These are phyloP conservation scores for Solanum peruvianum DNA, from an alignment of 257 asterid genomes.

Conservation along the genomic window DNA sequence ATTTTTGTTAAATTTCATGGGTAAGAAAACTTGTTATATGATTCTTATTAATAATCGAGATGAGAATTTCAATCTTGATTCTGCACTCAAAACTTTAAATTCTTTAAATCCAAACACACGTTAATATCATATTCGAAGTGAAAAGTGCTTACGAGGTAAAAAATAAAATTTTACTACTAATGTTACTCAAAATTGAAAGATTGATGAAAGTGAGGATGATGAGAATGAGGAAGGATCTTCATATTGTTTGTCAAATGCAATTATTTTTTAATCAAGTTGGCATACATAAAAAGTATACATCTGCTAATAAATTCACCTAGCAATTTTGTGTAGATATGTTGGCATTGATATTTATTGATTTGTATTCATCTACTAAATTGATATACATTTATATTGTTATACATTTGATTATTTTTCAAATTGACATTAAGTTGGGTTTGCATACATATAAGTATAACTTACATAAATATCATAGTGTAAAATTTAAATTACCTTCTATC, in stretches of 20 bases:
- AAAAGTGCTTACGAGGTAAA: not conserved
- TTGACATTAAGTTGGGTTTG: not conserved
- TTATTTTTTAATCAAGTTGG: no score
- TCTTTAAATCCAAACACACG: no score
- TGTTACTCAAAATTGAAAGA: not conserved
- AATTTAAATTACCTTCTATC: no score
- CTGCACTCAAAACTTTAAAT: no score
- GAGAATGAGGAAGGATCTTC: not conserved
- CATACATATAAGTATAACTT: not conserved
- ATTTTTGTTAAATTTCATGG: no score
- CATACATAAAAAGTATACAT: not conserved
- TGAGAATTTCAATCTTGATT: no score
- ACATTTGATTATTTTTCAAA: no score
- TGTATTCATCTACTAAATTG: not conserved
- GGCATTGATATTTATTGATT: not conserved
- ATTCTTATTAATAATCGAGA: no score
- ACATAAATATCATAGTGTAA: no score
- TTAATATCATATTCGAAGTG: not conserved
- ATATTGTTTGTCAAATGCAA: not conserved
- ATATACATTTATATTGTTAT: not conserved
- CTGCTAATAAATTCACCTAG: not conserved
- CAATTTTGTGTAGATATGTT: no score
- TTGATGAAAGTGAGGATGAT: not conserved
- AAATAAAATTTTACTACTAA: no score
- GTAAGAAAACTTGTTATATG: no score